Percentiles rank a stretch among this genome's conserved stretches.
These are phyloP conservation scores for Boletus patriciae DNA, from an alignment of 768 basidiomycete species.

Conservation along the genomic window DNA sequence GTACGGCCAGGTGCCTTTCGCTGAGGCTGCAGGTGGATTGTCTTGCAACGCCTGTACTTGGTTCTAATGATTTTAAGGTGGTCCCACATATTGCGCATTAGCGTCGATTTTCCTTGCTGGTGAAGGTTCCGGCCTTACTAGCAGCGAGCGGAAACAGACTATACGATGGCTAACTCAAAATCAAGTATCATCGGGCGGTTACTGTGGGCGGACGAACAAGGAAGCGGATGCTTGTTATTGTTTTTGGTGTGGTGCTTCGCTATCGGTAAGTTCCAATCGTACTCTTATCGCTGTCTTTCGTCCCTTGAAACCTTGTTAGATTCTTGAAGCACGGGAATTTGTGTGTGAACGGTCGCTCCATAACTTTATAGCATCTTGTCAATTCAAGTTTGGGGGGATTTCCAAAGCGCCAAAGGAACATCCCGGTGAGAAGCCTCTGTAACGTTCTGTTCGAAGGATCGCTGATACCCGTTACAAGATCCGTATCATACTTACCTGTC, in stretches of 20 bases:
- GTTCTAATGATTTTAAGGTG: conserved; percentile 51
- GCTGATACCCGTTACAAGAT: conserved; percentile 49
- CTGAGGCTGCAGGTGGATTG: conserved; percentile 79
- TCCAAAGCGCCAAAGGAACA: conserved; percentile 77
- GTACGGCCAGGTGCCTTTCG: conserved; percentile 77
- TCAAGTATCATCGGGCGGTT: conserved; percentile 69
- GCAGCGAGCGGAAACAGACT: conserved; percentile 50
- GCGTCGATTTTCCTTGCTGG: conserved; percentile 64
- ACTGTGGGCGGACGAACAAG: conserved; percentile 87
- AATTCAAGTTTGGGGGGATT: conserved; percentile 89
- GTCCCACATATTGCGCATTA: conserved; percentile 90
- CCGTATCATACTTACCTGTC: conserved; percentile 95
- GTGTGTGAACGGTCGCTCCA: conserved; percentile 59
- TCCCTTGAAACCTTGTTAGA: conserved; percentile 42
- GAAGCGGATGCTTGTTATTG: conserved; percentile 91
- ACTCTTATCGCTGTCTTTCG: not conserved
- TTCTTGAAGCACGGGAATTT: conserved; percentile 60
- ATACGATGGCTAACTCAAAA: conserved; percentile 78
- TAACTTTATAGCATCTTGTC: conserved; percentile 69
- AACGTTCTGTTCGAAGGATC: not conserved
- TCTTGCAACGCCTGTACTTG: not conserved
- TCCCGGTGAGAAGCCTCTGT: conserved; percentile 55
- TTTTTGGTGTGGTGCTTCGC: conserved; percentile 88
- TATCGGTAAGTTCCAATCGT: conserved; percentile 52
- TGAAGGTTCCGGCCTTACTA: conserved; percentile 25